Percentiles rank a stretch among this genome's conserved stretches.
phyloP scores from a whole-genome alignment of 2,329 filamentous ascomycete genomes.

The Trichoderma harzianum region DNA sequence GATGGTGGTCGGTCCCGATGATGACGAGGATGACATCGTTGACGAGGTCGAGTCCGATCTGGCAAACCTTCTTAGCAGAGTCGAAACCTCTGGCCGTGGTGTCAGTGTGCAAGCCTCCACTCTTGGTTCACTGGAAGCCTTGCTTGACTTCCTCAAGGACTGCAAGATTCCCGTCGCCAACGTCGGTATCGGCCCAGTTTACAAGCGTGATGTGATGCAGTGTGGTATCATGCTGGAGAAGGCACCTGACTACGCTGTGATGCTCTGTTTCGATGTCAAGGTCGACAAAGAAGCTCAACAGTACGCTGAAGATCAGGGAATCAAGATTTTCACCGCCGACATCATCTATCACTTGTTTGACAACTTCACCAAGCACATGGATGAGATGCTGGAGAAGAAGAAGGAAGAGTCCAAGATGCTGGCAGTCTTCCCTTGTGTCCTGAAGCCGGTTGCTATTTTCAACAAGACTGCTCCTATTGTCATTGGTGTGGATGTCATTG shows the following conservation, averaged over 20 bases:
- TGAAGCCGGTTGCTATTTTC: slow-evolving; percentile 88
- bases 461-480: slow-evolving; percentile 98
- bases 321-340: slow-evolving; percentile 97
- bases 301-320: slow-evolving; percentile 88
- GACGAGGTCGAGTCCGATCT: slow-evolving; percentile 96
- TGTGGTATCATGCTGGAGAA: slow-evolving; percentile 96
- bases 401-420: slow-evolving; percentile 95
- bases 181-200: slow-evolving; percentile 95
- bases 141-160: slow-evolving; percentile 91
- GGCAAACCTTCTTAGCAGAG: slow-evolving; percentile 83
- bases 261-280: slow-evolving; percentile 99
- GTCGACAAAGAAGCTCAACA: slow-evolving; percentile 92
- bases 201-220: slow-evolving; percentile 96
- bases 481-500: slow-evolving; percentile 90
- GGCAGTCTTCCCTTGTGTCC: slow-evolving; percentile 94
- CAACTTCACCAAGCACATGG: slow-evolving; percentile 93
- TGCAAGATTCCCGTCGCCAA: slow-evolving; percentile 98
- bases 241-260: slow-evolving; percentile 90
- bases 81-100: slow-evolving; percentile 88
- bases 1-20: slow-evolving; percentile 88
- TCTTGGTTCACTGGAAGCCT: slow-evolving; percentile 89
- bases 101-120: slow-evolving; percentile 97
- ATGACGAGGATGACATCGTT: slow-evolving; percentile 94
- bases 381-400: slow-evolving; percentile 78
- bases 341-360: slow-evolving; percentile 99